Conservation (phyloP, 768 basidiomycete species). For the Crassisporium funariophilum region DNA sequence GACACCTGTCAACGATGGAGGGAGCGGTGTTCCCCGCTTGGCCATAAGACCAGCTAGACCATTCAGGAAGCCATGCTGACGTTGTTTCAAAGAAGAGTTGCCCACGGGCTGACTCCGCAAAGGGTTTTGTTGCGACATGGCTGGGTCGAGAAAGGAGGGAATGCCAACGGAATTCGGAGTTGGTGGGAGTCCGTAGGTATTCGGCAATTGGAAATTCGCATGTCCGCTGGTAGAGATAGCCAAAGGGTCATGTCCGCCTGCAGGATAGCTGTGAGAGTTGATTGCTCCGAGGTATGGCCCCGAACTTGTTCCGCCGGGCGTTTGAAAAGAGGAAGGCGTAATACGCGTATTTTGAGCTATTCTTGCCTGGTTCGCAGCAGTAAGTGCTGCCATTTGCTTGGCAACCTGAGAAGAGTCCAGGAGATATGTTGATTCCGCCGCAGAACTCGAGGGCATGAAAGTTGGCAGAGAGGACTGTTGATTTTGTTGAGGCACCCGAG, state of each 20-base stretch:
- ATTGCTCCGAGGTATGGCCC: constrained; percentile 69
- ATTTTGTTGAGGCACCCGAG: constrained; percentile 27
- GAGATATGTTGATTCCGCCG: constrained; percentile 43
- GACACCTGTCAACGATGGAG: constrained; percentile 71
- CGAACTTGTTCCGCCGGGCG: constrained; percentile 64
- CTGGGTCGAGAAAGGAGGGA: constrained; percentile 47
- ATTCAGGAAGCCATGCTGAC: constrained; percentile 60
- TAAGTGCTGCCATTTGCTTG: constrained; percentile 83
- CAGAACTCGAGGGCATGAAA: constrained; percentile 30
- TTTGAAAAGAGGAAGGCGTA: constrained; percentile 29
- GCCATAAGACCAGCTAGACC: constrained; percentile 63
- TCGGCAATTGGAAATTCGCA: constrained; percentile 48
- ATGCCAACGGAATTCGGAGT: constrained; percentile 36
- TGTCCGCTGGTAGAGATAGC: constrained; percentile 36
- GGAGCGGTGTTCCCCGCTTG: constrained; percentile 63
- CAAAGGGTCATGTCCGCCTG: constrained; percentile 47
- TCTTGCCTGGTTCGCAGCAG: constrained; percentile 61
- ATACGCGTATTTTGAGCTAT: constrained; percentile 53
- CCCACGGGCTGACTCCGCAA: constrained; percentile 38
- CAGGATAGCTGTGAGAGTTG: constrained; percentile 44
- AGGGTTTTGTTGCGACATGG: constrained; percentile 36
- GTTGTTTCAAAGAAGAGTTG: constrained; percentile 47
- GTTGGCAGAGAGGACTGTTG: constrained; percentile 34
- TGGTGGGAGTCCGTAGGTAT: constrained; percentile 38
- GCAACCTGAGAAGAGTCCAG: constrained; percentile 69